These are phyloP conservation scores for Macrotyloma uniflorum DNA, from an alignment of 306 rosid genomes.

Conservation along the genomic window DNA sequence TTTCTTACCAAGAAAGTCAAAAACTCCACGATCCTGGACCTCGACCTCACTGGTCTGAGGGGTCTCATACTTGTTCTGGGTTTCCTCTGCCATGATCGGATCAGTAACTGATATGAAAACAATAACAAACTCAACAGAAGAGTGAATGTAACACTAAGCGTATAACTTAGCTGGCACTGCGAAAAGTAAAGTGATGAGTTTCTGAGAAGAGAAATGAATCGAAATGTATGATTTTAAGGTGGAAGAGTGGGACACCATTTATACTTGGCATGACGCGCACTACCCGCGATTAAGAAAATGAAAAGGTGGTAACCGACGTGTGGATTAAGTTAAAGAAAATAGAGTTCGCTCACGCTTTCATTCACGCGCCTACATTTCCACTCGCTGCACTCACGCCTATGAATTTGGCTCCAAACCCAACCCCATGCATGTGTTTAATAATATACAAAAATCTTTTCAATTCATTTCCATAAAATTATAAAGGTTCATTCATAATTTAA, in stretches of 20 bases:
- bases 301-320: conserved; percentile 31
- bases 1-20: conserved; percentile 68
- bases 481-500: too few relatives aligned
- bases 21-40: conserved; percentile 69
- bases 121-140: too few relatives aligned
- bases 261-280: conserved; percentile 52
- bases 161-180: not conserved
- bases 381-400: not conserved
- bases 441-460: not conserved
- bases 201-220: too few relatives aligned
- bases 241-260: conserved; percentile 23
- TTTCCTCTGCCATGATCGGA: conserved; percentile 69
- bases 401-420: not conserved
- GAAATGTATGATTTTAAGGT: not conserved
- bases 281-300: conserved; percentile 22
- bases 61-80: conserved; percentile 52
- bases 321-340: conserved; percentile 14
- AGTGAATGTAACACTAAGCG: not conserved
- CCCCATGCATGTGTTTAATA: not conserved
- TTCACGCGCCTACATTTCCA: conserved; percentile 28
- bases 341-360: not conserved
- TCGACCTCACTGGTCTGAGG: conserved; percentile 45
- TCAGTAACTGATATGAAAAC: not conserved
- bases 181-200: not conserved
- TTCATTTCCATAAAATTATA: too few relatives aligned